Evolutionary conservation across 208 protist genomes (phyloP).

Genomic region (Crithidia acanthocephali): DNA sequence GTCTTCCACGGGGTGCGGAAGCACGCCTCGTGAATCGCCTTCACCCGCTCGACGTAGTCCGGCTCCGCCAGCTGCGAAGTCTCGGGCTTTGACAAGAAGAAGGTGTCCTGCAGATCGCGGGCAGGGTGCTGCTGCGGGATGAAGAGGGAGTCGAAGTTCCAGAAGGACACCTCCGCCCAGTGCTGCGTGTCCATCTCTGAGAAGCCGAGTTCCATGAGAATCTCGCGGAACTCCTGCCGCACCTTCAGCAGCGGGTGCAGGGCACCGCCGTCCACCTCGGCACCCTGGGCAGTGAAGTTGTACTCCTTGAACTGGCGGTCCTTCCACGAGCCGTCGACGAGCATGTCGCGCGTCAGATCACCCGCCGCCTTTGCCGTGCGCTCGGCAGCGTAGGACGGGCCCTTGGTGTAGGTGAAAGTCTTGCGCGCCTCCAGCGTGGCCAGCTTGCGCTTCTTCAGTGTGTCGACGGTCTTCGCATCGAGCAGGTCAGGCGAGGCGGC

Average conservation of each 20-base stretch:
- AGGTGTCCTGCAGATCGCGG: slow-evolving; percentile 99
- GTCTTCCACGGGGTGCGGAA: slow-evolving; percentile 96
- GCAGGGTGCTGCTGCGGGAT: slow-evolving; percentile 99
- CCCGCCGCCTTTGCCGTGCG: slow-evolving; percentile 74
- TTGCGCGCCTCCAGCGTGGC: slow-evolving; percentile 78
- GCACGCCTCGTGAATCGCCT: slow-evolving; percentile 94
- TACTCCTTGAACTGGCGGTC: slow-evolving; percentile 96
- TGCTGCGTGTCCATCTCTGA: slow-evolving; percentile 99
- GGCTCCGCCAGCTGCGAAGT: slow-evolving; percentile 43
- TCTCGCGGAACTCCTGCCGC: slow-evolving; percentile 98
- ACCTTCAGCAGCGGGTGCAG: slow-evolving; percentile 99
- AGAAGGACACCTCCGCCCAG: slow-evolving; percentile 99
- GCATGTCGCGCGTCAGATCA: slow-evolving; percentile 96
- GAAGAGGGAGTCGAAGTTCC: slow-evolving; percentile 99
- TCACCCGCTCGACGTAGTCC: slow-evolving; percentile 95
- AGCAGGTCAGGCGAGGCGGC: slow-evolving; percentile 29
- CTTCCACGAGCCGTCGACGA: slow-evolving; percentile 95
- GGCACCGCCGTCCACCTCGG: slow-evolving; percentile 87
- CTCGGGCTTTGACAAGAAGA: slow-evolving; percentile 97
- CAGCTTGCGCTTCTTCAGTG: slow-evolving; percentile 94
- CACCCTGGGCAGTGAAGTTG: slow-evolving; percentile 96
- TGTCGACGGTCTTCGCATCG: slow-evolving; percentile 72
- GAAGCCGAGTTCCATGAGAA: slow-evolving; percentile 99
- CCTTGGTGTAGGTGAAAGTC: slow-evolving; percentile 84
- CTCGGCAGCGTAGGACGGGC: slow-evolving; percentile 68